Conservation (phyloP, 2,329 filamentous ascomycete genomes). For the Ophiostoma tasmaniense region DNA sequence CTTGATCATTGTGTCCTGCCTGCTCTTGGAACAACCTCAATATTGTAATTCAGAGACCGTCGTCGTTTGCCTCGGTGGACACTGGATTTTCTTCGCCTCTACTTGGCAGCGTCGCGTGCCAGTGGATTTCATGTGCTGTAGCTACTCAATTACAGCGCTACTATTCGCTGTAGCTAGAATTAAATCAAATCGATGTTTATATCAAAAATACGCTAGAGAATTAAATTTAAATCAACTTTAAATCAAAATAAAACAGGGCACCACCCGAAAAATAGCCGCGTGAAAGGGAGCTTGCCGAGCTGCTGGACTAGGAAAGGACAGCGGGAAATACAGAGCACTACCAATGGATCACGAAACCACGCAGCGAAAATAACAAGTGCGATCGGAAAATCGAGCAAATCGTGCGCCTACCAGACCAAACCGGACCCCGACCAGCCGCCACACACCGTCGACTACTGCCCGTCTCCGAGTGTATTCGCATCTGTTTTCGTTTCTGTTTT, state of each 20-base stretch:
- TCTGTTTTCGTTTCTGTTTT: background rate
- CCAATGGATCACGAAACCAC: conserved; percentile 12
- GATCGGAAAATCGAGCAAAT: conserved; percentile 9
- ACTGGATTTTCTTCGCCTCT: conserved; percentile 9
- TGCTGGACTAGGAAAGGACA: background rate
- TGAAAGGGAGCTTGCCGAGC: conserved; percentile 11
- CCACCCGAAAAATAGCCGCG: conserved; percentile 22
- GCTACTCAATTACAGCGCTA: background rate
- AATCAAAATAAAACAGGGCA: conserved; percentile 7
- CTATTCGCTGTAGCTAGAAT: background rate
- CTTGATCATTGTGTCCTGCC: conserved; percentile 16
- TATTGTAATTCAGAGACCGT: background rate
- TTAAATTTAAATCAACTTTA: conserved; percentile 12
- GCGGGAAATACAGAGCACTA: background rate
- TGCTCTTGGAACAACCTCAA: background rate
- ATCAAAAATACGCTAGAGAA: background rate
- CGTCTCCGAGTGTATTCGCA: background rate
- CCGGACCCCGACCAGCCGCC: background rate
- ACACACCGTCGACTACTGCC: conserved; percentile 5
- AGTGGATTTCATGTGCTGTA: background rate
- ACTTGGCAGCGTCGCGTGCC: background rate
- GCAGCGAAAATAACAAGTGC: conserved; percentile 8
- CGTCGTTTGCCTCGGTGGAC: background rate
- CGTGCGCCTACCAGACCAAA: background rate
- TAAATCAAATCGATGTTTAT: background rate